phyloP scores from a whole-genome alignment of 257 asterid species.

The Thymus quinquecostatus region DNA sequence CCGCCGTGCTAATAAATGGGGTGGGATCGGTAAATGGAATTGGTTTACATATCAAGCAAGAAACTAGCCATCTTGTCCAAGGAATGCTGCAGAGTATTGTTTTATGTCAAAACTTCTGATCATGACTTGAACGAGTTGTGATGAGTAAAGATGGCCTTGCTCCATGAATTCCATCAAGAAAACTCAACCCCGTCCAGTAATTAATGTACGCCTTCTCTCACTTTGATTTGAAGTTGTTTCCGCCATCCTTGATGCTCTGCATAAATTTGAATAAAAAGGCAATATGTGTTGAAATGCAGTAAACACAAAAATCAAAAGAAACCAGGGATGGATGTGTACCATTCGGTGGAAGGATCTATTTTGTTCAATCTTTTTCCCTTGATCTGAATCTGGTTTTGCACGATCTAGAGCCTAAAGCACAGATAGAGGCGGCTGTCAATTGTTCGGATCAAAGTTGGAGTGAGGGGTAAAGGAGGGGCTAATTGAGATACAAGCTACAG shows the following conservation, averaged over 20 bases:
- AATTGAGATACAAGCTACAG: background rate
- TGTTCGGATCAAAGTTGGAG: constrained; percentile 14
- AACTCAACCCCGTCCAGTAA: background rate
- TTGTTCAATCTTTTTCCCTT: constrained; percentile 42
- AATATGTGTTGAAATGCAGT: background rate
- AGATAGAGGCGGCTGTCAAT: constrained; percentile 27
- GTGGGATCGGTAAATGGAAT: background rate
- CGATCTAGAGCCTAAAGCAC: constrained; percentile 73
- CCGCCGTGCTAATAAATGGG: background rate
- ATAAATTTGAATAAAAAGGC: background rate
- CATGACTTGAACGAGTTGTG: background rate
- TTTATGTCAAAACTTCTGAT: constrained; percentile 17
- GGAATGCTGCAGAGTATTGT: constrained; percentile 1
- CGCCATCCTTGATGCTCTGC: constrained; percentile 44
- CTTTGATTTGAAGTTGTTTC: constrained; percentile 41
- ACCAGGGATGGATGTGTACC: constrained; percentile 42
- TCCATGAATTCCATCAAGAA: background rate
- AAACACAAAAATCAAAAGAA: constrained; percentile 8
- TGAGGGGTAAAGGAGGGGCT: background rate
- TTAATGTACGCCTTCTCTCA: constrained; percentile 13
- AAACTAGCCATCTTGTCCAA: constrained; percentile 13
- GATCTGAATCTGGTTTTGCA: constrained; percentile 78
- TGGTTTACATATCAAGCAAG: constrained; percentile 19
- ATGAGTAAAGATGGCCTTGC: background rate
- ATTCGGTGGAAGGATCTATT: constrained; percentile 65